Base-by-base conservation (phyloP, 2,329 filamentous ascomycete genomes). In the Paramyrothecium roridum region DNA sequence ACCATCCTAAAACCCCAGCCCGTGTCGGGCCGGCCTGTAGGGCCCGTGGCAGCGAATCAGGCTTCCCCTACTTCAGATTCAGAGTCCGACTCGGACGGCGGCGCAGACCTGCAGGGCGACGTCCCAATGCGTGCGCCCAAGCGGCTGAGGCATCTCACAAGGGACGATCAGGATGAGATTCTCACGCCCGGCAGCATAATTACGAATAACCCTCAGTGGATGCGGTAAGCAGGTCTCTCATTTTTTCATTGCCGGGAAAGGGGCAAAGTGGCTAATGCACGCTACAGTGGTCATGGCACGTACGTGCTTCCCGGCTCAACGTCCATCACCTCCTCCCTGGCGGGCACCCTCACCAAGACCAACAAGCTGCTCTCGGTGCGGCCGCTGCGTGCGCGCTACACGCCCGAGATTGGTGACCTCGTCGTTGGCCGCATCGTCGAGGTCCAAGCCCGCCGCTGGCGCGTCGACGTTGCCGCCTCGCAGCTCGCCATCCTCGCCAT, bases 311-410 rank as follows among this genome's bases (percentile, higher is more conserved):
- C 81, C 4, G 71, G 76, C 49, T 80, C 82, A 52, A 84, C 82
- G 4, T 81, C 86, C 56, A 99, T 99, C 68, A 85, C 89, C 55
- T 93, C 91, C 50, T 96, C 95, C 7, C 89, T 99, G 33, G 93
- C 93, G 8, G 95, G 95, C 66, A 93, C 89, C 8, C 81, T 98
- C 37, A 87, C 89, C 68, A 93, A 93, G 70, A 98, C 93, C 57
- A 99, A 99, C 82, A 98, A 97, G 73, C 87, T 99, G 50, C 87
- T 99, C 61, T 96, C 91, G 2, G 90, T 99, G 55, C 87, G 89
- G 2, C 92, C 95, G 8, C 81, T 99, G 3, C 91, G 93, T 58
- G 93, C 95, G 19, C 89, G 95, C 58, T 99, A 99, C 77, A 91
- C 86, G 2, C 95, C 95, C 33, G 93, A 97, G 73, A 97, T 99